Percentiles rank a stretch among this genome's conserved stretches.
Conservation (phyloP, 2,329 filamentous ascomycete genomes). For the Cladophialophora bantiana region DNA sequence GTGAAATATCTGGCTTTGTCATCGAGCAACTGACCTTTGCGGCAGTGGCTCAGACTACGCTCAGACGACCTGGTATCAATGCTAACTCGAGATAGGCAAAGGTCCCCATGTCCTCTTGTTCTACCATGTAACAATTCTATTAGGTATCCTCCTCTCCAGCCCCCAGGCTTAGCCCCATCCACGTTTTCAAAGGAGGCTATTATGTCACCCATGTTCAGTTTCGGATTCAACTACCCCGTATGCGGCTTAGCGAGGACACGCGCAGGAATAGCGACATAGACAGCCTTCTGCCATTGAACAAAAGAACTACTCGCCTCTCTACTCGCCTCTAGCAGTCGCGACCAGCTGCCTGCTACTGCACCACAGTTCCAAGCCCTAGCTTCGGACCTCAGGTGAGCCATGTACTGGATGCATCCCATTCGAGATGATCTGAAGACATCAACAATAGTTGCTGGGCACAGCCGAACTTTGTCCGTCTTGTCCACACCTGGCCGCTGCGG, state of each 20-base stretch:
- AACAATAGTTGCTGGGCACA: neutral
- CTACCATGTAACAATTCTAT: neutral
- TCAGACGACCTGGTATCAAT: neutral
- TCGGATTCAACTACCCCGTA: neutral
- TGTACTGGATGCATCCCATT: neutral
- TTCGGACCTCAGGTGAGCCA: neutral
- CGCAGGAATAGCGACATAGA: neutral
- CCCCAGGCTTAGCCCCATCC: neutral
- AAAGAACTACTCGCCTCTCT: neutral
- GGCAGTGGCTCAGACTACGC: slow-evolving; percentile 5
- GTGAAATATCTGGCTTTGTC: neutral
- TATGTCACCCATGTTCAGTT: neutral
- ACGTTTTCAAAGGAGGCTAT: neutral
- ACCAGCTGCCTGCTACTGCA: neutral
- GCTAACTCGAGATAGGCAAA: neutral
- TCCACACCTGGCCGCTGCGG: neutral
- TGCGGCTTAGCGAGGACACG: no score
- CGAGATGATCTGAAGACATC: neutral
- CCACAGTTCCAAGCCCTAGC: no score
- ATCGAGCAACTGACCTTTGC: neutral
- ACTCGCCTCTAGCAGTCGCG: neutral
- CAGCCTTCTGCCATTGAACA: neutral
- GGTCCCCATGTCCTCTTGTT: neutral
- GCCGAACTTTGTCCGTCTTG: neutral
- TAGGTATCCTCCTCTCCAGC: neutral